A percentile compares a stretch with the other conserved stretches of the same genome.
Conservation (phyloP, 164 flowering plant species). For the Berberis thunbergii region DNA sequence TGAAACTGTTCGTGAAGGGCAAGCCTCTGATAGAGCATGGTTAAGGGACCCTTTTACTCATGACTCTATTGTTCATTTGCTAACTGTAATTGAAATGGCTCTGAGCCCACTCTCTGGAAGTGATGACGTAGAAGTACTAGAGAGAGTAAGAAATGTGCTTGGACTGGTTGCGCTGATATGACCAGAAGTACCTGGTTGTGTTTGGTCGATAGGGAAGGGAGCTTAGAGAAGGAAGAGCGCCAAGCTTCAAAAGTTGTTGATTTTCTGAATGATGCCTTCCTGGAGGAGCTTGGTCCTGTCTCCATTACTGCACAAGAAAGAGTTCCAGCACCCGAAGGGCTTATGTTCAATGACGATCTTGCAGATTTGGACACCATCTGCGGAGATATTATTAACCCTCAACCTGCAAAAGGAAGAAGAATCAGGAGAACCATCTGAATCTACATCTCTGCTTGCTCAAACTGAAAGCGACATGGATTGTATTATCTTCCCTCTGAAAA, state of each 20-base stretch:
- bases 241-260: constrained; percentile 29
- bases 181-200: constrained; percentile 27
- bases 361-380: constrained; percentile 53
- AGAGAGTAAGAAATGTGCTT: constrained; percentile 65
- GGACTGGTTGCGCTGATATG: constrained; percentile 51
- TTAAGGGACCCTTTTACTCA: constrained; percentile 18
- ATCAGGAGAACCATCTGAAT: constrained; percentile 37
- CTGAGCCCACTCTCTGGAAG: constrained; percentile 46
- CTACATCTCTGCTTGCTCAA: constrained; percentile 61
- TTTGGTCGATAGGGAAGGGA: constrained; percentile 22
- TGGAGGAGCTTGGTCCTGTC: constrained; percentile 73
- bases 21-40: constrained; percentile 16
- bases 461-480: constrained; percentile 77
- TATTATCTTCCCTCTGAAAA: constrained; percentile 77
- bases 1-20: constrained; percentile 10
- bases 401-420: constrained; percentile 37
- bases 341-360: constrained; percentile 58
- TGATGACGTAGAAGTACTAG: constrained; percentile 75
- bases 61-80: constrained; percentile 40
- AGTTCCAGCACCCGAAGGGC: constrained; percentile 70
- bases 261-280: constrained; percentile 40
- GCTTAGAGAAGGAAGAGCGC: constrained; percentile 13
- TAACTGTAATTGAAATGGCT: constrained; percentile 45
- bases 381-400: constrained; percentile 27
- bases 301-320: constrained; percentile 63